Base-by-base conservation (phyloP, 2,329 filamentous ascomycete genomes). In the Fusarium sp. region DNA sequence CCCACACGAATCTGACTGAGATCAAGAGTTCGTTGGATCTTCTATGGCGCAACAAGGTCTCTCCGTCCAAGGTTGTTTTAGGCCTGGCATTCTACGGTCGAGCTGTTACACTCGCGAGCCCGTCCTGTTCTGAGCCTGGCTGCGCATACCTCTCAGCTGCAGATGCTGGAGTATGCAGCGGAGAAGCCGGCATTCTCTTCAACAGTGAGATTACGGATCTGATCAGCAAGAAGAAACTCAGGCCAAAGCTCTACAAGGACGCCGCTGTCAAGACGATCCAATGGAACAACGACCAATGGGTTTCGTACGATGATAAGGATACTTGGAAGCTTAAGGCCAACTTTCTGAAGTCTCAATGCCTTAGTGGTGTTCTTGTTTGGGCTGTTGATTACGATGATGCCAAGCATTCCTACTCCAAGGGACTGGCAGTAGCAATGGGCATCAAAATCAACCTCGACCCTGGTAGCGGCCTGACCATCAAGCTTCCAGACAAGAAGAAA, bases 1-100 rank as follows among this genome's bases (percentile, higher is more conserved):
- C 74, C 0, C 84, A 86, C 62, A 84, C 84, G 0, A 84, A 86
- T 60, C 54, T 85, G 2, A 84, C 82, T 2, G 83, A 86, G 68
- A 85, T 85, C 24, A 74, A 81, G 8, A 28, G 67, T 1, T 77
- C 77, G 0, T 47, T 84, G 0, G 78, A 84, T 6, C 79, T 86
- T 0, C 71, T 86, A 7, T 86, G 84, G 83, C 76, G 82, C 5
- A 80, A 78, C 29, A 69, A 79, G 23, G 72, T 88, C 3, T 66
- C 75, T 1, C 77, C 85, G 1, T 35, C 39, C 0, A 82, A 84
- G 55, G 67, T 87, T 8, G 76, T 74, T 9, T 57, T 86, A 18
- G 84, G 84, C 2, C 24, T 81, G 9, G 80, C 76, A 2, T 84
- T 82, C 59, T 84, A 85, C 58, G 82, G 82, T 1, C 66, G 75